Base-by-base conservation (phyloP, 148 eudicot genomes). In the Rhododendron ovatum region DNA sequence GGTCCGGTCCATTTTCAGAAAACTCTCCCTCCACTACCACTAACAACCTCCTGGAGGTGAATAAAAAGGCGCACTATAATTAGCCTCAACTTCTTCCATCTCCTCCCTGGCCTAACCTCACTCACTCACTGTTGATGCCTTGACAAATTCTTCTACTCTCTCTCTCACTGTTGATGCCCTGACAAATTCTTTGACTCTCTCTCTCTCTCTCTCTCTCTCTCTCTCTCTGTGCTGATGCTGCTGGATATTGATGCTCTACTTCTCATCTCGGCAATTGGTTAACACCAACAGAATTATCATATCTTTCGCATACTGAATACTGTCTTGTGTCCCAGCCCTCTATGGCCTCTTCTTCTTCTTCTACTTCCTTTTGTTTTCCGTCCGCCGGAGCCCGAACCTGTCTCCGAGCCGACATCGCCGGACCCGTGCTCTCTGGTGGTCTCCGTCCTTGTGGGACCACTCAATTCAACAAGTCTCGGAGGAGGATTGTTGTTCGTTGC, bases 291-390 rank as follows among this genome's bases (percentile, higher is more conserved):
- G 15, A 45, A 30, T 41, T 18, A 20, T 82, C 82, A 28, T 15
- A 50, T 61, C 50, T 37, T 53, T 24, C n/a, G 0, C 67, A 15
- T 33, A 71, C 35, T 39, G 28, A 22, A 13, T 12, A 7, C 20
- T 82, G 82, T 26, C 3, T 13, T 67, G 5, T 83, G 5, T 14
- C 7, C 78, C 24, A 11, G 37, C 7, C 28, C 82, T 8, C 77
- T 8, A 86, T 90, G 89, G 83, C 90, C 7, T 87, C 92, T 39
- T 28, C 76, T 71, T 87, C 96, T 43, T 89, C 95, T n/a, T 61
- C 28, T 63, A 84, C 96, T 41, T 90, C 95, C 26, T 71, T 90
- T 24, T 91, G 92, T 86, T 91, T 93, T 51, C 91, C 94, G 81
- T 83, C 91, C 33, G 83, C 89, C 81, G 84, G 87, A 13, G 50